Evolutionary conservation across 2,329 filamentous ascomycete genomes (phyloP).

Genomic region (Emergomyces orientalis): DNA sequence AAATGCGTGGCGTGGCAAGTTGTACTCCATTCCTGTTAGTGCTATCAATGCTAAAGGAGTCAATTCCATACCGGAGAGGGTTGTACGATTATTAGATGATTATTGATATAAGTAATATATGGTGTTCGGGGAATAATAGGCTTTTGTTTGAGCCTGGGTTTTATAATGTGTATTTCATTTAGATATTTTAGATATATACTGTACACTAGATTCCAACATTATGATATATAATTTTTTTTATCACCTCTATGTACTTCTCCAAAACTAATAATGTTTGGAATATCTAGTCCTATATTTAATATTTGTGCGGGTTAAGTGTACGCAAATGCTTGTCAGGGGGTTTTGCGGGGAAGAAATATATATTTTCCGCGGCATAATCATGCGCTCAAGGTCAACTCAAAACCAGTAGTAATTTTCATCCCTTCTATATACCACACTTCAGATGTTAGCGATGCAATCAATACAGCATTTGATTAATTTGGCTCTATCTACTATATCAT

Average conservation of each 20-base stretch:
- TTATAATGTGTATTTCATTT: background rate
- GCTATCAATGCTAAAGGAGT: constrained; percentile 82
- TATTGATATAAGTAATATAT: constrained; percentile 8
- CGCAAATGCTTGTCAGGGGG: no score
- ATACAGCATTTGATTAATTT: constrained; percentile 19
- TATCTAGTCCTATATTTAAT: background rate
- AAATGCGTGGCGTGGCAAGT: constrained; percentile 50
- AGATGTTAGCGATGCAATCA: constrained; percentile 1
- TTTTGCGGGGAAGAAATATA: no score
- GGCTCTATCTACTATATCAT: constrained; percentile 23
- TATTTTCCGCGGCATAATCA: background rate
- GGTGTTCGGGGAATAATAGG: background rate
- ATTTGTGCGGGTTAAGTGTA: no score
- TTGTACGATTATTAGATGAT: constrained; percentile 34
- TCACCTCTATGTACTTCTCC: background rate
- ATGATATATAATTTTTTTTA: background rate
- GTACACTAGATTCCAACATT: background rate
- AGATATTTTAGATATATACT: background rate
- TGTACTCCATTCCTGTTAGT: constrained; percentile 71
- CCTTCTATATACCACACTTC: no score
- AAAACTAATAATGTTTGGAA: background rate
- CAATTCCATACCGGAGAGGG: constrained; percentile 41
- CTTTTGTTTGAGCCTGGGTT: background rate
- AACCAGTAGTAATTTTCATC: no score
- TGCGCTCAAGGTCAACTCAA: background rate